A percentile compares a stretch with the other conserved stretches of the same genome.
Evolutionary conservation across 179 eudicot species (phyloP).

Genomic region (Vitellaria paradoxa): DNA sequence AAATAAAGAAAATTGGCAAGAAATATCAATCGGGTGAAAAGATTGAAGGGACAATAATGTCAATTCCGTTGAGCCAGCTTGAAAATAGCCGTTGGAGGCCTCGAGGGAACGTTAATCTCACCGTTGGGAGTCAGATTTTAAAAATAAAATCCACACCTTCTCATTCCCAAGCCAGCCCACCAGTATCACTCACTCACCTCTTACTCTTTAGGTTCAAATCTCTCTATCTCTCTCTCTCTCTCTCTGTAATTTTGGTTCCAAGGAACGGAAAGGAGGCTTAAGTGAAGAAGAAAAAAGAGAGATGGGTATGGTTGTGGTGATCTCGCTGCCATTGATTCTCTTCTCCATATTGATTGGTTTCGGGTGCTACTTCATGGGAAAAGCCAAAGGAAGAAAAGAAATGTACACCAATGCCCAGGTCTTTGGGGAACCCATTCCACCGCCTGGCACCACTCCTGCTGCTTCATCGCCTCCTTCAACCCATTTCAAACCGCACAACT

Average conservation of each 20-base stretch:
- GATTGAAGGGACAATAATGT: too few relatives aligned
- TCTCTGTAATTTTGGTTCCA: background rate
- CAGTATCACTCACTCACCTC: too few relatives aligned
- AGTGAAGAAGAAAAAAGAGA: background rate
- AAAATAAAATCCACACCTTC: too few relatives aligned
- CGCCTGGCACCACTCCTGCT: slow-evolving; percentile 30
- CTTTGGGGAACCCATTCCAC: slow-evolving; percentile 66
- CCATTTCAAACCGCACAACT: slow-evolving; percentile 20
- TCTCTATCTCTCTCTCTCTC: background rate
- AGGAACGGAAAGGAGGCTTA: background rate
- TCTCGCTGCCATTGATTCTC: slow-evolving; percentile 67
- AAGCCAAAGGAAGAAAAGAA: slow-evolving; percentile 63
- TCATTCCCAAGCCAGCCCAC: background rate
- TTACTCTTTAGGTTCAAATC: background rate
- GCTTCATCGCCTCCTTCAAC: background rate
- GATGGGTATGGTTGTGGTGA: slow-evolving; percentile 74
- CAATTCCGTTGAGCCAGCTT: background rate
- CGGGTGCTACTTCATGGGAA: slow-evolving; percentile 77
- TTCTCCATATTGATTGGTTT: slow-evolving; percentile 55
- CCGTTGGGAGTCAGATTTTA: slow-evolving; percentile 7
- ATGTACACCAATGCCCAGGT: slow-evolving; percentile 42
- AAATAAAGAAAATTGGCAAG: too few relatives aligned
- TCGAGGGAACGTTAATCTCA: slow-evolving; percentile 9
- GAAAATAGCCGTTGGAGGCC: slow-evolving; percentile 18
- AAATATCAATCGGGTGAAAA: too few relatives aligned